Evolutionary conservation across 768 basidiomycete species (phyloP), one percentile per base, ranked within the genome.

Genomic region (Russula sp.): DNA sequence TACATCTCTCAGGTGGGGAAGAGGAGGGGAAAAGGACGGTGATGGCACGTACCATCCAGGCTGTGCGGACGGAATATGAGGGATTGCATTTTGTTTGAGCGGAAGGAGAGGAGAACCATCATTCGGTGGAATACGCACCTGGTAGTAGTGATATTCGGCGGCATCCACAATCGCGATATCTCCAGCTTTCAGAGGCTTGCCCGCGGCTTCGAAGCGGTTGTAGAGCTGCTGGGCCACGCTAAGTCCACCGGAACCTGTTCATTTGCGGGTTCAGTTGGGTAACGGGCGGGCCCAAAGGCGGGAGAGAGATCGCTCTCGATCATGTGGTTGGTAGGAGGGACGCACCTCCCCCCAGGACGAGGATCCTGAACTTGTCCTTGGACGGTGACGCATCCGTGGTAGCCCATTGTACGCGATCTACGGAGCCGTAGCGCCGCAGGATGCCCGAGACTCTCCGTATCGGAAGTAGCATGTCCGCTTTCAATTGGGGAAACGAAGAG

Each of bases 111-210:
- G 8, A 13, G 18, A 20, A 18, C 36, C 34, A 22, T 55, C 53
- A 18, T 42, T 32, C 13, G 53, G 42, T 39, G n/a, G 42, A 18
- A 29, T 39, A 59, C 73, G 54, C 66, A 86, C 87, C 76, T 90
- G 87, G 75, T 96, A 98, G 72, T 91, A 83, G 74, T 98, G 95
- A 53, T 82, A 81, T 62, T 87, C 79, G 25, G 90, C 83, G 18
- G 81, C 82, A 70, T 98, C 96, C 36, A 97, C 74, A 58, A 98
- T 87, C 7, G 84, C 90, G 49, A 98, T 84, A 71, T 98, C 95
- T 25, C 85, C 89, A 20, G 78, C 72, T 45, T 79, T 82, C 41
- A 97, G 72, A 34, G 81, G 72, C 65, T 86, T 86, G 9, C 86
- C 87, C 47, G 86, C 84, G 13, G 79, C 76, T 65, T 80, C 79